These are phyloP conservation scores for Fusarium illudens DNA, from an alignment of 2,329 filamentous ascomycete genomes.

Conservation along the genomic window DNA sequence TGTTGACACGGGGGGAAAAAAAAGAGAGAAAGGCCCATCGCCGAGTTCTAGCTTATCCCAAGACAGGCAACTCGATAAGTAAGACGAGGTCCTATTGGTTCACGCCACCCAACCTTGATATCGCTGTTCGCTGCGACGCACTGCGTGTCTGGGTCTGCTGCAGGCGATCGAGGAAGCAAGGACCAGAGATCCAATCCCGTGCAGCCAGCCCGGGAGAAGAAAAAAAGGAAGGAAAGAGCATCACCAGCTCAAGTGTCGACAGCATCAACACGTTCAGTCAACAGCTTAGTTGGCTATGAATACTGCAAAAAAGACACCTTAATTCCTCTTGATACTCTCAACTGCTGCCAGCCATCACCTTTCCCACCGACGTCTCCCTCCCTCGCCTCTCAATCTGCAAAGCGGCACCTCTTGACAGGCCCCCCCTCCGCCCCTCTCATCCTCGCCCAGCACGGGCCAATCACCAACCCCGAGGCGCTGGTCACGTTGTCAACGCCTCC, in stretches of 20 bases:
- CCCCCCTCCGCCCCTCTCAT: constrained; percentile 5
- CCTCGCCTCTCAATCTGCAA: constrained; percentile 7
- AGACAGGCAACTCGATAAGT: constrained; percentile 35
- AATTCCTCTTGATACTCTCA: neutral
- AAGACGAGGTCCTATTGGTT: constrained; percentile 17
- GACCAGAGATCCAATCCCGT: constrained; percentile 19
- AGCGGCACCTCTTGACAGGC: constrained; percentile 16
- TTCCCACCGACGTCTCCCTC: neutral
- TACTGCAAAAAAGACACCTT: no score
- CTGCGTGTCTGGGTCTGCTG: constrained; percentile 14
- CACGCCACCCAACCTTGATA: constrained; percentile 10
- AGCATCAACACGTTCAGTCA: rapidly evolving
- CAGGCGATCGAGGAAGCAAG: constrained; percentile 31
- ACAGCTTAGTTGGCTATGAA: no score
- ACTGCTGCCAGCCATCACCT: neutral
- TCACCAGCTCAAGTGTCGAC: neutral
- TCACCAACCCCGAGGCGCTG: constrained; percentile 17
- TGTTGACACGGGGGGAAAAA: constrained; percentile 1
- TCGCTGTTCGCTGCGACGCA: constrained; percentile 21
- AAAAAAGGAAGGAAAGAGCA: neutral
- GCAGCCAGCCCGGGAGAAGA: constrained; percentile 11
- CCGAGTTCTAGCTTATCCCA: constrained; percentile 24
- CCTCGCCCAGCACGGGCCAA: constrained; percentile 11
- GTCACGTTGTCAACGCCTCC: constrained; percentile 35
- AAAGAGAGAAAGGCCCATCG: constrained; percentile 14